A percentile compares a stretch with the other conserved stretches of the same genome.
These are phyloP conservation scores for Chalciporus chontae DNA, from an alignment of 768 basidiomycete species.

Conservation along the genomic window DNA sequence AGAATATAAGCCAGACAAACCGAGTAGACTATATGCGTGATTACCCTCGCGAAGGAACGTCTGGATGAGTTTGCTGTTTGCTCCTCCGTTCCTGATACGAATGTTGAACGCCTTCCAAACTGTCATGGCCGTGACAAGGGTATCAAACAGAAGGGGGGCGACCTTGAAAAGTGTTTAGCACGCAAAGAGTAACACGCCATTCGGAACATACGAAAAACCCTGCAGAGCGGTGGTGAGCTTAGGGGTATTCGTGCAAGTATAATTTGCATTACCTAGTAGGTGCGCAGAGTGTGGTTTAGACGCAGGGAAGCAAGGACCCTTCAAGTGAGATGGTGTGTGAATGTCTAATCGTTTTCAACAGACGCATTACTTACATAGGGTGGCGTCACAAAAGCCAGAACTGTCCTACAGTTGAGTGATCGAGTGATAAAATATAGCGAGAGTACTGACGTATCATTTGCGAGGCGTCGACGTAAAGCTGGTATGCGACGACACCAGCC, in stretches of 20 bases:
- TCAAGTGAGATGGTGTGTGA: slow-evolving; percentile 29
- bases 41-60: slow-evolving; percentile 81
- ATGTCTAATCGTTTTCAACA: neutral
- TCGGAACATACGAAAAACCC: slow-evolving; percentile 54
- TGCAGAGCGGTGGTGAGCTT: slow-evolving; percentile 20
- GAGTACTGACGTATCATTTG: slow-evolving; percentile 65
- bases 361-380: slow-evolving; percentile 46
- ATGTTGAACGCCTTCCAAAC: slow-evolving; percentile 77
- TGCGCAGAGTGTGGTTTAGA: slow-evolving; percentile 83
- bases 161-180: slow-evolving; percentile 44
- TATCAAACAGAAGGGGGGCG: slow-evolving; percentile 78
- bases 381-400: slow-evolving; percentile 62
- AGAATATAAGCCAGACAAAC: neutral
- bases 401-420: slow-evolving; percentile 32
- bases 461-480: slow-evolving; percentile 74
- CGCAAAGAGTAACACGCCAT: neutral
- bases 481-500: slow-evolving; percentile 73
- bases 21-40: slow-evolving; percentile 2
- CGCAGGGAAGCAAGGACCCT: slow-evolving; percentile 75
- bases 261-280: slow-evolving; percentile 55
- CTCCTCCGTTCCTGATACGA: slow-evolving; percentile 68
- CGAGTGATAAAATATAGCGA: neutral
- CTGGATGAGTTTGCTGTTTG: slow-evolving; percentile 76
- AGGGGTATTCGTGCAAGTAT: neutral
- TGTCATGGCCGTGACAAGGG: slow-evolving; percentile 77